phyloP scores from a whole-genome alignment of 2,329 filamentous ascomycete species.

The Talaromyces rugulosus region DNA sequence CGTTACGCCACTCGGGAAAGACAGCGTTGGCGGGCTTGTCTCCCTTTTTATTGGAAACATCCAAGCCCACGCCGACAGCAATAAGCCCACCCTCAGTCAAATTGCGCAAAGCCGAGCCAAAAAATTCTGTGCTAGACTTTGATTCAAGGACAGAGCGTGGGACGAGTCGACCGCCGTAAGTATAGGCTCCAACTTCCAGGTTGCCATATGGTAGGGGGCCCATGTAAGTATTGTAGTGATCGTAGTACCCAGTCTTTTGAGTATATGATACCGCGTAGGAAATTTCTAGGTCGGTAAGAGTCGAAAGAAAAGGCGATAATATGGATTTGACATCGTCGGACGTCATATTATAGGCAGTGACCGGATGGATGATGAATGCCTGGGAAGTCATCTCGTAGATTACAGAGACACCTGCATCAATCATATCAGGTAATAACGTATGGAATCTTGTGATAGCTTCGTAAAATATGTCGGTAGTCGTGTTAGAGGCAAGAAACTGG shows the following conservation, averaged over 20 bases:
- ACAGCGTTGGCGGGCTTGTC: not conserved
- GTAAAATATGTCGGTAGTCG: not conserved
- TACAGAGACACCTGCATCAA: not conserved
- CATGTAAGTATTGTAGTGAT: not conserved
- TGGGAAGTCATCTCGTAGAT: conserved; percentile 4
- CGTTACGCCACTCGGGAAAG: not conserved
- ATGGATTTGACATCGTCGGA: conserved; percentile 3
- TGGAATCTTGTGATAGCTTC: not conserved
- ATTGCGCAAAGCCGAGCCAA: not conserved
- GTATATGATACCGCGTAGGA: not conserved
- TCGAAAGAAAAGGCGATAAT: conserved; percentile 5
- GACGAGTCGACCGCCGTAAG: not conserved
- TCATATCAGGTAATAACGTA: conserved; percentile 2
- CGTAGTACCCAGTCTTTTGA: not conserved
- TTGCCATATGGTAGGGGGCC: not conserved
- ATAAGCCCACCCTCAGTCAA: not conserved
- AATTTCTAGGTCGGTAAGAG: not conserved
- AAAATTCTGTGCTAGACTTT: not conserved
- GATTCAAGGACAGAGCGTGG: not conserved
- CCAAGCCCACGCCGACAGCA: not conserved
- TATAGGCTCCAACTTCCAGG: not conserved
- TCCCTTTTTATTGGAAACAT: not conserved
- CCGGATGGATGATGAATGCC: not conserved
- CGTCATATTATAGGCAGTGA: conserved; percentile 6
- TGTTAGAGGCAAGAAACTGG: not conserved